Evolutionary conservation across 2,329 filamentous ascomycete species (phyloP).

Genomic region (Graphiopsis chlorocephala): DNA sequence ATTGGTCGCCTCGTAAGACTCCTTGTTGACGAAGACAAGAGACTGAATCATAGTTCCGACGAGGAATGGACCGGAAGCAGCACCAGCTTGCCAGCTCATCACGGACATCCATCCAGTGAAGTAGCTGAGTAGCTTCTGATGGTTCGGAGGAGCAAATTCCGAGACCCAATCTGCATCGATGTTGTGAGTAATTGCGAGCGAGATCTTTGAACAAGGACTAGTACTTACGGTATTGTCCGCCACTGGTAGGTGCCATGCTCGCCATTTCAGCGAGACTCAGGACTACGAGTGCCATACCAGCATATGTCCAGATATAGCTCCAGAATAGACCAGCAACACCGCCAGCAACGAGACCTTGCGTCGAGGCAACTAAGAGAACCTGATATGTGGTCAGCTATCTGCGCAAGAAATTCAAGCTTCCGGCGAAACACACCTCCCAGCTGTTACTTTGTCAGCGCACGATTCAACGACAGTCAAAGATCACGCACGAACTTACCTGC

Average conservation of each 20-base stretch:
- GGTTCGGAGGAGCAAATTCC: conserved; percentile 31
- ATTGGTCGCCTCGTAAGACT: conserved; percentile 40
- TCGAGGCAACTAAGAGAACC: conserved; percentile 31
- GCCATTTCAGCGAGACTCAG: conserved; percentile 35
- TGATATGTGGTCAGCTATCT: conserved; percentile 25
- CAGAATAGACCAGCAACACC: conserved; percentile 32
- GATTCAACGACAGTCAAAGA: not conserved
- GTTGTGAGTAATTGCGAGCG: not conserved
- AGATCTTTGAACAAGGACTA: not conserved
- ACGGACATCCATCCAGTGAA: conserved; percentile 48
- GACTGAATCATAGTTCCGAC: conserved; percentile 49
- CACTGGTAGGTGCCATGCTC: conserved; percentile 34
- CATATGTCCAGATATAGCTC: conserved; percentile 28
- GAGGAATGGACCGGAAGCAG: conserved; percentile 48
- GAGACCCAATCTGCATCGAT: conserved; percentile 26
- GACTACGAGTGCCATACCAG: conserved; percentile 33
- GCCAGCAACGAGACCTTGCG: conserved; percentile 26
- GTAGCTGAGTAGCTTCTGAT: conserved; percentile 32
- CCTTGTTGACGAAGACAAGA: conserved; percentile 42
- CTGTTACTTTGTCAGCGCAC: conserved; percentile 14
- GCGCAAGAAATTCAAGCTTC: not conserved
- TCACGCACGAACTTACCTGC: not conserved
- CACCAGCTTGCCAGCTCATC: conserved; percentile 51
- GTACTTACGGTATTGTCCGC: conserved; percentile 29
- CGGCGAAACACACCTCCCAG: conserved; percentile 23